Base-by-base conservation (phyloP, 805 yeast species). In the Peterozyma xylosa region DNA sequence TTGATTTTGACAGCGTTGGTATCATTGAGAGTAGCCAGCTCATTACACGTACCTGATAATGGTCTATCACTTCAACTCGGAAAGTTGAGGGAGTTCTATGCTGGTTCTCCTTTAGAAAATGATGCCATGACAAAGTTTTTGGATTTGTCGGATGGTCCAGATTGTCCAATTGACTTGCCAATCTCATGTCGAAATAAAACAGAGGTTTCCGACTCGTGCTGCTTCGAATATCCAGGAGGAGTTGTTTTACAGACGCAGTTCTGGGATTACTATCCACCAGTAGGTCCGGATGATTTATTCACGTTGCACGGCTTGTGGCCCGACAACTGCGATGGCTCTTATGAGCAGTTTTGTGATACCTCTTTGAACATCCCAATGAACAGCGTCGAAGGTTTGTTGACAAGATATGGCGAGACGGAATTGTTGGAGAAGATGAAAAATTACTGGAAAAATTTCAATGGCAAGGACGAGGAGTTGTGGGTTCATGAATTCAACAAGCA, bases 401-500 rank as follows among this genome's bases (percentile, higher is more conserved):
- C 63, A 42, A 60, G 66, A 15, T 70, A 70, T 43, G 63, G 65
- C 33, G 81, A 82, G 43, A 52, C 56, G 9, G 80, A 73, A 9
- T 66, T 88, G 40, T 66, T 84, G 38, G 60, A 64, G 1, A 70
- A 72, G 46, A 78, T 90, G 87, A 50, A 64, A 21, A 54, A 55
- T 30, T 62, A 71, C 48, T 90, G 97, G 97, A 82, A 83, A 58
- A 82, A 83, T 54, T 74, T 73, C 55, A 78, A 76, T 41, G 87
- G 87, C 10, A 60, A 74, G 45, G 91, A 84, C 57, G 80, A 76
- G 46, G 58, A 71, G 5, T 66, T 90, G 41, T 90, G 98, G 98
- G 71, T 75, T 33, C 96, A 90, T 62, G 97, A 90, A 63, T 90
- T 76, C 71, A 89, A 90, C 67, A 90, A 90, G 60, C 98, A 90